Percentiles rank a stretch among this genome's conserved stretches.
These are phyloP conservation scores for Magnolia kwangsiensis DNA, from an alignment of 164 flowering plant species.

Conservation along the genomic window DNA sequence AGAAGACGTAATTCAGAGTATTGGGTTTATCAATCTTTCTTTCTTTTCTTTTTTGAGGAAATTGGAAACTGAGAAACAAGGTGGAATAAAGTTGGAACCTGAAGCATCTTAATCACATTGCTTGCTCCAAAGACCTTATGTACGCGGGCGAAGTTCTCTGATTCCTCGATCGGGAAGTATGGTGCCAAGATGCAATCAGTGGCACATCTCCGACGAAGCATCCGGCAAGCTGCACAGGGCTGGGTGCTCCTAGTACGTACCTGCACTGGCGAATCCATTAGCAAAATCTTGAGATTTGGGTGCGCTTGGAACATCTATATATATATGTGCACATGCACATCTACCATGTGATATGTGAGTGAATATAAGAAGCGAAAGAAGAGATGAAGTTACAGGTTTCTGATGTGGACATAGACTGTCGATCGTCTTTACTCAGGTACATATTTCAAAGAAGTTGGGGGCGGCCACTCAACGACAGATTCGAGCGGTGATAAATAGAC, in stretches of 20 bases:
- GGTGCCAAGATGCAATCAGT: slow-evolving; percentile 40
- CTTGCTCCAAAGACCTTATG: slow-evolving; percentile 61
- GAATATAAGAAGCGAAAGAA: background rate
- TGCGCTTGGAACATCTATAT: background rate
- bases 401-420: background rate
- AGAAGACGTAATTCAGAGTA: no score
- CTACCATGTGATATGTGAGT: no score
- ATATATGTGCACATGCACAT: background rate
- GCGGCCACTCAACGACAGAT: slow-evolving; percentile 9
- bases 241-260: slow-evolving; percentile 9
- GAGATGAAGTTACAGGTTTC: background rate
- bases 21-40: no score
- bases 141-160: slow-evolving; percentile 36
- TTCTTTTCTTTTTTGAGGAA: no score
- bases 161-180: slow-evolving; percentile 35
- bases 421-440: background rate
- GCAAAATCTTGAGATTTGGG: background rate
- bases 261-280: slow-evolving; percentile 14
- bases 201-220: slow-evolving; percentile 44
- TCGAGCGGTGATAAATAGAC: background rate
- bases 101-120: slow-evolving; percentile 48
- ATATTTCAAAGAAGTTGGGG: background rate
- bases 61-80: no score
- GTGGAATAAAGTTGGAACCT: slow-evolving; percentile 18
- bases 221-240: slow-evolving; percentile 51